Base-by-base conservation (phyloP, 1,139 yeast species). In the Kodamaea plutei region DNA sequence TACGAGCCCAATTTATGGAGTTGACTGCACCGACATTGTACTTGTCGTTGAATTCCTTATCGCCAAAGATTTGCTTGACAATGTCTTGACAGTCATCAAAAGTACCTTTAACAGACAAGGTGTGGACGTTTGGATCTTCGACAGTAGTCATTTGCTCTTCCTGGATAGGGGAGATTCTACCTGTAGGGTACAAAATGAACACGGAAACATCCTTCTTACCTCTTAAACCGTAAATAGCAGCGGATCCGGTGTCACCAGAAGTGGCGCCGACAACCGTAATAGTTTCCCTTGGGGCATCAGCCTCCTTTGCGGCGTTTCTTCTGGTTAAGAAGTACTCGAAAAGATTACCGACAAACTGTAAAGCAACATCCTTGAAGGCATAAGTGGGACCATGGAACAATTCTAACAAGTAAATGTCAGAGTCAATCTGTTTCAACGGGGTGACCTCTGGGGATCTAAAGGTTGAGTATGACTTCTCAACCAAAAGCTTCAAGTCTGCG, bases 111-210 rank as follows among this genome's bases (percentile, higher is more conserved):
- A 91, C 96, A 5, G 96, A 84, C 43, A 91, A 71, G 18, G 96
- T 89, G 62, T 91, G 98, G 23, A 91, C 96, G 50, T 91, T 91
- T 30, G 77, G 66, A 56, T 91, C 98, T 37, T 81, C 75, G n/a
- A 93, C 98, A 4, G 97, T 88, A 30, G 98, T 84, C 98, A 91
- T 91, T 64, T 93, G 99, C 47, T 84, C 88, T 65, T 91, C 99
- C 67, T 91, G 99, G 41, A 91, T 84, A 28, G 96, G 96, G 21
- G 97, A 88, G 34, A 91, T 93, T 58, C 97, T 80, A 26, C 98
- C 98, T 9, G 95, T 87, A 48, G 99, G 99, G 54, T 89, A 91
- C 46, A 93, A 69, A 43, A 91, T 91, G 60, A 91, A 93, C 19
- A 91, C 98, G 23, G 94, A 84, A 17, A 91, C 96, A 56, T 93